These are phyloP conservation scores for Panus rudis DNA, from an alignment of 768 basidiomycete genomes.

Conservation along the genomic window DNA sequence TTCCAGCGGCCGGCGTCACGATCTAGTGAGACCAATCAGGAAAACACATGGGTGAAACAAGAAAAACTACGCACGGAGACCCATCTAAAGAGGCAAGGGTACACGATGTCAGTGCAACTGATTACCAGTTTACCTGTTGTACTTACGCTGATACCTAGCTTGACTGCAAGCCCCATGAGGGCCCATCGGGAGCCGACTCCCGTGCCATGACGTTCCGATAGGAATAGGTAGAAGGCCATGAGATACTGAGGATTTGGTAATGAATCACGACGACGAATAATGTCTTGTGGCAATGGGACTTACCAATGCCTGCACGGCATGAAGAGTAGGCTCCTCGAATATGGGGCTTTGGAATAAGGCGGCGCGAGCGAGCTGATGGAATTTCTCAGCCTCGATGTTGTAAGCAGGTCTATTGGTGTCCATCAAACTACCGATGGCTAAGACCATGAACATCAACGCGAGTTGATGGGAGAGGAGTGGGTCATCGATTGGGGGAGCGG, in stretches of 20 bases:
- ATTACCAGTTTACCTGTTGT: background rate
- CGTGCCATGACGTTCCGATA: slow-evolving; percentile 34
- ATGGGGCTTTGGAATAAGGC: slow-evolving; percentile 58
- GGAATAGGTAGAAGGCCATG: slow-evolving; percentile 42
- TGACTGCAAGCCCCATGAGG: slow-evolving; percentile 66
- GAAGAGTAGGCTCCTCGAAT: slow-evolving; percentile 57
- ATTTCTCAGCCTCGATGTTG: slow-evolving; percentile 51
- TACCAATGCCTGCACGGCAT: slow-evolving; percentile 60
- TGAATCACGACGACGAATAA: slow-evolving; percentile 26
- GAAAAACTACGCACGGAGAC: slow-evolving; percentile 47
- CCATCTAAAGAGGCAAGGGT: slow-evolving; percentile 36
- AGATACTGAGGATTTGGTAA: slow-evolving; percentile 38
- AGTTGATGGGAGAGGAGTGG: slow-evolving; percentile 45
- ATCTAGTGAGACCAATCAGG: slow-evolving; percentile 32
- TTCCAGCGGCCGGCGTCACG: slow-evolving; percentile 65
- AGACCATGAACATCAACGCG: slow-evolving; percentile 54
- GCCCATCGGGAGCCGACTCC: slow-evolving; percentile 59
- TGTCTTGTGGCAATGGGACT: slow-evolving; percentile 41
- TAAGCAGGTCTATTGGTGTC: slow-evolving; percentile 51
- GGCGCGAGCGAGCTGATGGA: slow-evolving; percentile 53
- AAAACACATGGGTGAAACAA: no score
- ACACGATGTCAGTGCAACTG: slow-evolving; percentile 1
- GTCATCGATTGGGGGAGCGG: slow-evolving; percentile 34
- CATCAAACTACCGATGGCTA: slow-evolving; percentile 57
- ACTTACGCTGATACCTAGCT: slow-evolving; percentile 59